phyloP scores from a whole-genome alignment of 2,329 filamentous ascomycete genomes.

The Clathrospora elynae region DNA sequence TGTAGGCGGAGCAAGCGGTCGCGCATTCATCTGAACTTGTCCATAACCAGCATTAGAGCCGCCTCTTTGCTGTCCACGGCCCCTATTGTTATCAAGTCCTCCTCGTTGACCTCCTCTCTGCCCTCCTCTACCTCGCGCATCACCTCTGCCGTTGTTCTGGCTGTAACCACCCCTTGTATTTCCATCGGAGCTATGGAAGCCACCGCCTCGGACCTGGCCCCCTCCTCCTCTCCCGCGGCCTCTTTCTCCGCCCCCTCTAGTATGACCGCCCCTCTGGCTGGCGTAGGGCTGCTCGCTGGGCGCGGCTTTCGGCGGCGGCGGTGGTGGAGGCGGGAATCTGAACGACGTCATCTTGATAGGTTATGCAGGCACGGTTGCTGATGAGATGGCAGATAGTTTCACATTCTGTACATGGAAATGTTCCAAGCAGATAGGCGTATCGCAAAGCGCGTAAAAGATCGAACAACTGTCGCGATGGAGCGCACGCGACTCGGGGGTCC shows the following conservation, averaged over 20 bases:
- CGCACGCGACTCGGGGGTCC: constrained; percentile 21
- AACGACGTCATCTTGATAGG: constrained; percentile 44
- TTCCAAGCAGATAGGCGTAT: too few relatives aligned
- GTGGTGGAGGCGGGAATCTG: constrained; percentile 57
- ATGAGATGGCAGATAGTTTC: too few relatives aligned
- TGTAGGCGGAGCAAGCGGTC: constrained; percentile 1
- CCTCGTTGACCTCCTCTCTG: constrained; percentile 29
- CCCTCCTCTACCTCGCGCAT: constrained; percentile 23
- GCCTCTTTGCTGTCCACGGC: constrained; percentile 16
- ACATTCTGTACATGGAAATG: too few relatives aligned
- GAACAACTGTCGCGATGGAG: constrained; percentile 2
- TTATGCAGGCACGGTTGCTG: too few relatives aligned
- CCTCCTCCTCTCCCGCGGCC: constrained; percentile 36
- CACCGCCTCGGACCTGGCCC: constrained; percentile 25
- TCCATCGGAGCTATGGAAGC: constrained; percentile 15
- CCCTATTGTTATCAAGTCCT: constrained; percentile 24
- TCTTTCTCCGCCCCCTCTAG: constrained; percentile 33
- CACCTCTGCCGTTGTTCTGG: constrained; percentile 21
- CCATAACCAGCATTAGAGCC: constrained; percentile 7
- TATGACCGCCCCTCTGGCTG: constrained; percentile 38
- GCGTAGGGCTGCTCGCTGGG: constrained; percentile 32
- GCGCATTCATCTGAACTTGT: constrained; percentile 12
- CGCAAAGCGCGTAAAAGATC: neutral
- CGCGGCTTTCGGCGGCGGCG: constrained; percentile 46
- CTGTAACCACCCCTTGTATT: constrained; percentile 24